Evolutionary conservation across 139 green algal genomes (phyloP).

Genomic region (Pleodorina starrii): DNA sequence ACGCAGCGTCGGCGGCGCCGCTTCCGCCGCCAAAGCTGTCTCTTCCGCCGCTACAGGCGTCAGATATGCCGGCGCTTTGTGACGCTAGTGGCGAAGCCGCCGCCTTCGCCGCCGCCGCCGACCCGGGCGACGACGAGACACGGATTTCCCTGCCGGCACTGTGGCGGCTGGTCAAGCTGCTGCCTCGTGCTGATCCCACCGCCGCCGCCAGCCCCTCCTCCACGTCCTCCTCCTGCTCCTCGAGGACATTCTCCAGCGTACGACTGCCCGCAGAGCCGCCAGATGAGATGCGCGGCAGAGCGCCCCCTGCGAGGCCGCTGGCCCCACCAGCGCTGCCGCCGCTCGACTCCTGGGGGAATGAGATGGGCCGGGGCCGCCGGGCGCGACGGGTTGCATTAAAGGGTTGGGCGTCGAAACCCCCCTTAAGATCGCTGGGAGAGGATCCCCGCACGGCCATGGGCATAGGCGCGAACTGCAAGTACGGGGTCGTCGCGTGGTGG

Average conservation of each 20-base stretch:
- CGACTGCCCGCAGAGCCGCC: not conserved
- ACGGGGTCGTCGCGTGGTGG: too few relatives aligned
- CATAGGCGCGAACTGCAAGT: too few relatives aligned
- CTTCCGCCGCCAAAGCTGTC: not conserved
- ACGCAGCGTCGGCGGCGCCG: not conserved
- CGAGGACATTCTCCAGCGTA: not conserved
- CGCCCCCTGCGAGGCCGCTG: not conserved
- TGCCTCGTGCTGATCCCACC: not conserved
- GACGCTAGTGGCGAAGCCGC: not conserved
- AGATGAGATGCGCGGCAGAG: not conserved
- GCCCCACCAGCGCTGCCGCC: not conserved
- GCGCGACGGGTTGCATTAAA: too few relatives aligned
- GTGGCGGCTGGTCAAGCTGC: not conserved
- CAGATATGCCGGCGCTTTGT: too few relatives aligned
- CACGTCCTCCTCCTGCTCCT: constrained; percentile 23
- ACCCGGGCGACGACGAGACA: not conserved
- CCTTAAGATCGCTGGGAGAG: too few relatives aligned
- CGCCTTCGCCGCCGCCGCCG: not conserved
- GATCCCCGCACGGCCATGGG: too few relatives aligned
- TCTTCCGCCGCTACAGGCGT: too few relatives aligned
- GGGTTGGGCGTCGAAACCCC: too few relatives aligned
- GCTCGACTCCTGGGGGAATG: not conserved
- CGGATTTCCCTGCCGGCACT: not conserved
- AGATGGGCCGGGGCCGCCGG: too few relatives aligned
- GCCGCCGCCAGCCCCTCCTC: not conserved